Evolutionary conservation across 192 early-diverging fungal species (phyloP).

Genomic region (Irineochytrium annulatum): DNA sequence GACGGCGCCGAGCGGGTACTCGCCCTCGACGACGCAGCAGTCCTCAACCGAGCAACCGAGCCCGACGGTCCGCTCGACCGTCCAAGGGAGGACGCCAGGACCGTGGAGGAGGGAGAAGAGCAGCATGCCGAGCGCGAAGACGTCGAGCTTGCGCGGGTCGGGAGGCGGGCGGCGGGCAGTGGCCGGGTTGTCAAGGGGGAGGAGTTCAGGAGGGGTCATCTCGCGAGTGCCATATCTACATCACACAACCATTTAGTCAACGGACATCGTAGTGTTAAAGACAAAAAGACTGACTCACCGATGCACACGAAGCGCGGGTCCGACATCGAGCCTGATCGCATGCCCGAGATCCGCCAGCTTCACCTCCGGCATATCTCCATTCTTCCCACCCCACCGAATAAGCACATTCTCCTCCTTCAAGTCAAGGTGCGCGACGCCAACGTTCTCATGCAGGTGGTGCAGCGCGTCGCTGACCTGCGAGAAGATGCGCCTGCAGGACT

Average conservation of each 20-base stretch:
- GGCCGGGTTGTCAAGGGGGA: not conserved
- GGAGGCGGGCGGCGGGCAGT: too few species aligned
- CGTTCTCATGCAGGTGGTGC: slow-evolving; percentile 35
- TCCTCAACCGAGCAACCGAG: not conserved
- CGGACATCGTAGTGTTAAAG: too few species aligned
- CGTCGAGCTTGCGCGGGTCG: slow-evolving; percentile 1
- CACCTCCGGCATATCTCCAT: slow-evolving; percentile 38
- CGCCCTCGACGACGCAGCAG: too few species aligned
- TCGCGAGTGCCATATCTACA: slow-evolving; percentile 21
- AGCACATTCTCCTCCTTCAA: slow-evolving; percentile 80
- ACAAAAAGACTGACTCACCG: too few species aligned
- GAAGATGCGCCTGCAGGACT: slow-evolving; percentile 31
- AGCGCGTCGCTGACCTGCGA: slow-evolving; percentile 35
- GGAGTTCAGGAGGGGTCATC: slow-evolving; percentile 14
- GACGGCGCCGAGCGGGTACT: not conserved
- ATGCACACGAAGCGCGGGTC: too few species aligned
- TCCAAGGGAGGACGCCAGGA: not conserved
- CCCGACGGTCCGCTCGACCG: too few species aligned
- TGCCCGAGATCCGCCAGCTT: slow-evolving; percentile 16
- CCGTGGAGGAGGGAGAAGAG: slow-evolving; percentile 13
- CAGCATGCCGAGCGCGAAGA: slow-evolving; percentile 24
- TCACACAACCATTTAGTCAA: too few species aligned
- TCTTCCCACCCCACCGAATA: too few species aligned
- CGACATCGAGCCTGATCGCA: too few species aligned
- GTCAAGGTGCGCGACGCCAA: slow-evolving; percentile 57